phyloP scores from a whole-genome alignment of 768 basidiomycete genomes.

The Suillus hirtellus region DNA sequence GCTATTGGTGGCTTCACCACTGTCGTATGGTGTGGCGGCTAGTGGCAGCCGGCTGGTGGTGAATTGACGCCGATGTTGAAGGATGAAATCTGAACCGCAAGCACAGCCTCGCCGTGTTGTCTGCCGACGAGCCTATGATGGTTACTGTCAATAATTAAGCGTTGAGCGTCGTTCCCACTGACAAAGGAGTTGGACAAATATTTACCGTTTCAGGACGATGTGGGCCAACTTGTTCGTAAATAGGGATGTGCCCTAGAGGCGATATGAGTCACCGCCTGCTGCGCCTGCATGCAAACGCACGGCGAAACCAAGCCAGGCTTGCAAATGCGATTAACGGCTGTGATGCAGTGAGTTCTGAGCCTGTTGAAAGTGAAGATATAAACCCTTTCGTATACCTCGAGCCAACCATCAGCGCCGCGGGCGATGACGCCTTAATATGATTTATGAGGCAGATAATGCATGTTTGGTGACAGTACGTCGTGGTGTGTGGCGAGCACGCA shows the following conservation, averaged over 20 bases:
- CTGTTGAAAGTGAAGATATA: not conserved
- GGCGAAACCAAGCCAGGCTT: not conserved
- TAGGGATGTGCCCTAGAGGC: not conserved
- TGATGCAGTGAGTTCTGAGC: not conserved
- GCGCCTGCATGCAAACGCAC: slow-evolving; percentile 7
- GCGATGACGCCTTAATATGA: slow-evolving; percentile 1
- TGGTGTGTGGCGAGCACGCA: slow-evolving; percentile 30
- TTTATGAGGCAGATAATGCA: slow-evolving; percentile 4
- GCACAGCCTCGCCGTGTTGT: not conserved
- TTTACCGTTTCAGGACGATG: not conserved
- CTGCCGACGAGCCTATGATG: not conserved
- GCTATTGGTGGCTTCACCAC: not conserved
- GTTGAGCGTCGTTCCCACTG: not conserved
- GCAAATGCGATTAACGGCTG: slow-evolving; percentile 6
- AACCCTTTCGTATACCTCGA: not conserved
- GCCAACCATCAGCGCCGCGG: not conserved
- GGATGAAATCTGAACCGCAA: not conserved
- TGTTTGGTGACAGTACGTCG: slow-evolving; percentile 6
- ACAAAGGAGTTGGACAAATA: not conserved
- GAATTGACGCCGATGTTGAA: not conserved
- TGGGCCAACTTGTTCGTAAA: not conserved
- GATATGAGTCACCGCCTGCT: slow-evolving; percentile 9
- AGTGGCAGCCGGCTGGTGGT: not conserved
- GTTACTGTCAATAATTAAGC: not conserved
- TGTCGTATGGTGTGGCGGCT: not conserved